A percentile compares a stretch with the other conserved stretches of the same genome.
phyloP scores from a whole-genome alignment of 805 yeast genomes.

The Zygoascus ofunaensis region DNA sequence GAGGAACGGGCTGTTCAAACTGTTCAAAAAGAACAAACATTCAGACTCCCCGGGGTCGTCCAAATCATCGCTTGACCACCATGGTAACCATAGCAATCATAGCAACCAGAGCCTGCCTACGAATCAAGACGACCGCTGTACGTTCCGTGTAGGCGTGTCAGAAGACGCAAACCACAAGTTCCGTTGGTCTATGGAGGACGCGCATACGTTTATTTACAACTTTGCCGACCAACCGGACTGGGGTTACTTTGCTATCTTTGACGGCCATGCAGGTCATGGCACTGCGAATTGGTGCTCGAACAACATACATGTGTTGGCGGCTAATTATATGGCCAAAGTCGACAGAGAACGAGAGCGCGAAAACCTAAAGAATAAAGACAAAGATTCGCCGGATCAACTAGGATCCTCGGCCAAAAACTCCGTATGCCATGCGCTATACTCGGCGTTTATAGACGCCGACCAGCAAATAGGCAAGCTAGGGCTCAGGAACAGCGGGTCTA shows the following conservation, averaged over 20 bases:
- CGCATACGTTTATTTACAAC: constrained; percentile 85
- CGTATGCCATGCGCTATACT: constrained; percentile 44
- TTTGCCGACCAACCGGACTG: constrained; percentile 75
- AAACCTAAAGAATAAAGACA: not conserved
- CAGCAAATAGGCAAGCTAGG: constrained; percentile 48
- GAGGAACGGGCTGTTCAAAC: constrained; percentile 5
- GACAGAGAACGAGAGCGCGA: constrained; percentile 12
- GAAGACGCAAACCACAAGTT: constrained; percentile 76
- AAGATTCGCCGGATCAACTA: not conserved
- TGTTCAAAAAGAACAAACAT: constrained; percentile 11
- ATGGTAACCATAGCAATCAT: not conserved
- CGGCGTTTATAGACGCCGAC: constrained; percentile 71
- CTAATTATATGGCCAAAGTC: constrained; percentile 31
- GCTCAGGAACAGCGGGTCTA: constrained; percentile 77
- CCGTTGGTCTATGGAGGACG: constrained; percentile 91
- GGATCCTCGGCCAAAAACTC: not conserved
- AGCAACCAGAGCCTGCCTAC: too few species aligned
- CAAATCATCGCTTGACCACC: not conserved
- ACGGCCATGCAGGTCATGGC: constrained; percentile 93
- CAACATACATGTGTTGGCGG: constrained; percentile 58
- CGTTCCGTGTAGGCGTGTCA: constrained; percentile 79
- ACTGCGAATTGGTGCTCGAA: constrained; percentile 95
- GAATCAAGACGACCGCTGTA: constrained; percentile 7
- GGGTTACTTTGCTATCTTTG: constrained; percentile 93
- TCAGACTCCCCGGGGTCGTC: not conserved